phyloP scores from a whole-genome alignment of 2,329 filamentous ascomycete species.

The Diaporthe longicolla region DNA sequence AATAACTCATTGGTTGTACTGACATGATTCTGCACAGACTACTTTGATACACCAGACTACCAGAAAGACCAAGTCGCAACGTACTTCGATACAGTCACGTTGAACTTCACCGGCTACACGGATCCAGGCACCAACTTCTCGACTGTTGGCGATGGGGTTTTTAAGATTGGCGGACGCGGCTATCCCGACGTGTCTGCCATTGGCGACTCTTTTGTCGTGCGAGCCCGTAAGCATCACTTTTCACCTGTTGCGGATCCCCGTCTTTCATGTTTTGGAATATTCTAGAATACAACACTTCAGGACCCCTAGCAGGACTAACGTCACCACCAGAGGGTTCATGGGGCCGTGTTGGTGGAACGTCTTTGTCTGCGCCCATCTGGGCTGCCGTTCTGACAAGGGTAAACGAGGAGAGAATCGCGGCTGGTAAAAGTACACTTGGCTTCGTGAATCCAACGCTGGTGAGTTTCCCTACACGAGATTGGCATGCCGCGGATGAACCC shows the following conservation, averaged over 20 bases:
- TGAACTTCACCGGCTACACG: slow-evolving; percentile 51
- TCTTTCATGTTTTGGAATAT: no score
- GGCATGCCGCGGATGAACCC: no score
- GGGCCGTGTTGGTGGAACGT: slow-evolving; percentile 63
- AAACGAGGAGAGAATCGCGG: slow-evolving; percentile 63
- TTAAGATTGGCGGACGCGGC: slow-evolving; percentile 60
- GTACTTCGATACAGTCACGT: slow-evolving; percentile 47
- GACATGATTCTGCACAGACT: slow-evolving; percentile 39
- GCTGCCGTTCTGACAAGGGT: slow-evolving; percentile 63
- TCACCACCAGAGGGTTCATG: no score
- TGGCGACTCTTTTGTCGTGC: slow-evolving; percentile 54
- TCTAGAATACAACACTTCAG: no score
- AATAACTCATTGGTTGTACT: not conserved
- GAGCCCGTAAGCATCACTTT: no score
- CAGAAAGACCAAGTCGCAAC: slow-evolving; percentile 47
- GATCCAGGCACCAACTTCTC: slow-evolving; percentile 55
- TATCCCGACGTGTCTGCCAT: slow-evolving; percentile 65
- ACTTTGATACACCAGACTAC: slow-evolving; percentile 50
- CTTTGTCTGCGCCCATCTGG: slow-evolving; percentile 63
- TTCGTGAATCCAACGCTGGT: slow-evolving; percentile 66
- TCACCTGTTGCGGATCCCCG: no score
- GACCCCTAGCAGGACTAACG: no score
- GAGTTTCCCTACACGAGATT: slow-evolving; percentile 18
- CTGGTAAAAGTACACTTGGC: slow-evolving; percentile 62
- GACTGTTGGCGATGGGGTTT: slow-evolving; percentile 53